Base-by-base conservation (phyloP, 257 asterid genomes). In the Plantago elongata region DNA sequence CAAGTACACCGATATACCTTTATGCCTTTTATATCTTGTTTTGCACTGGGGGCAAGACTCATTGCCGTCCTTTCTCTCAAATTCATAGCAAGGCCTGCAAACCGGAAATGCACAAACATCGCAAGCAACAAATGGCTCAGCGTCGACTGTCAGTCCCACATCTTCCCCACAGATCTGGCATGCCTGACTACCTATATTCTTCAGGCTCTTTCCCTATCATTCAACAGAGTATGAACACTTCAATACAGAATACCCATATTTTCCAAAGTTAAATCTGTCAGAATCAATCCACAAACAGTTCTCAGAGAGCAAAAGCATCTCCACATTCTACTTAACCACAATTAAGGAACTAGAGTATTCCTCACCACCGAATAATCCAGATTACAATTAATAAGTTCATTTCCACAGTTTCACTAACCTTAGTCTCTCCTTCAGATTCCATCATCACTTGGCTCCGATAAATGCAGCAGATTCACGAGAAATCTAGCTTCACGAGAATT, bases 21-120 rank as follows among this genome's bases (percentile, higher is more conserved):
- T 89, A 73, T 87, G 97, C 58, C 94, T 81, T 83, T 81, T 87
- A 81, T 93, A 87, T 84, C 94, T 83, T 70, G 96, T 89, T 74
- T 93, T 89, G 95, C 99, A 93, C 79, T 89, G 97, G 42, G 97
- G 99, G 69, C 99, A 93, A 75, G 91, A 87, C 64, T 89, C 91
- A 69, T 87, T 87, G 42, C 96, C 99, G 34, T 93, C 99, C 83
- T 89, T 93, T 62, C 97, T 89, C 83, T 93, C 99, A 50, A 89
- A 93, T 66, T 93, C 99, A 71, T 93, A 93, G 75, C 99, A 93
- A 22, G 99, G 92, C 70, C 97, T 79, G 81, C 99, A 93, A 44
- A 89, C 97, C 0, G 99, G 99, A 77, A 83, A 89, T 51, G 97
- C 80, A 62, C 99, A 93, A 75, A 87, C 88, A 76, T 83, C 62